A percentile compares a stretch with the other conserved stretches of the same genome.
Conservation (phyloP, 1,284 basidiomycete species). For the Puccinia hordei region DNA sequence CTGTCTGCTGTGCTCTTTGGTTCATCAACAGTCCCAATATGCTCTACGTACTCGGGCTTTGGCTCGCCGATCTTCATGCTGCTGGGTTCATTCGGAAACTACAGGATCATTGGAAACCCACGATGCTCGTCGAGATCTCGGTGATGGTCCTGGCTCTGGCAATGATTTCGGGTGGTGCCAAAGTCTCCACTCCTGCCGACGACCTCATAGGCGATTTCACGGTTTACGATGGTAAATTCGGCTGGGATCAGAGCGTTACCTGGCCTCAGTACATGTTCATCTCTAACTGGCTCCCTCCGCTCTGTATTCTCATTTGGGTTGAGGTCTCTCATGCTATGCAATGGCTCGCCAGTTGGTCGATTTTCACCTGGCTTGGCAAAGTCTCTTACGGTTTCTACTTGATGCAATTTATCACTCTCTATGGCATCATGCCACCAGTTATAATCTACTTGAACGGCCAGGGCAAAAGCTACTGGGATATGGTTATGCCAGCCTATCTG, state of each 20-base stretch:
- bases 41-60: slow-evolving; percentile 59
- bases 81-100: slow-evolving; percentile 60
- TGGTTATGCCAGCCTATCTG: slow-evolving; percentile 60
- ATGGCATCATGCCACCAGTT: slow-evolving; percentile 60
- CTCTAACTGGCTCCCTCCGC: slow-evolving; percentile 57
- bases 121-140: slow-evolving; percentile 58
- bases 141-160: slow-evolving; percentile 58
- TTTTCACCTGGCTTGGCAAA: slow-evolving; percentile 61
- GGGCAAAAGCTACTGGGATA: slow-evolving; percentile 59
- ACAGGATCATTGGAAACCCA: slow-evolving; percentile 60
- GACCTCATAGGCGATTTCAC: slow-evolving; percentile 57
- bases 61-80: slow-evolving; percentile 60
- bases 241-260: slow-evolving; percentile 55
- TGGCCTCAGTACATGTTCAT: slow-evolving; percentile 60
- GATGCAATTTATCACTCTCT: slow-evolving; percentile 61
- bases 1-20: slow-evolving; percentile 57
- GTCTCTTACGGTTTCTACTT: slow-evolving; percentile 62
- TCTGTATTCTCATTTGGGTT: slow-evolving; percentile 59
- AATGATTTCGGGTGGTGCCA: slow-evolving; percentile 58
- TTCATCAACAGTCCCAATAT: slow-evolving; percentile 59
- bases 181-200: slow-evolving; percentile 58
- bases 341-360: slow-evolving; percentile 60
- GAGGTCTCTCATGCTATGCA: slow-evolving; percentile 61
- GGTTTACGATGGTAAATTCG: slow-evolving; percentile 58
- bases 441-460: slow-evolving; percentile 58